Evolutionary conservation across 805 yeast species (phyloP).

Genomic region (Dipodascus albidus): DNA sequence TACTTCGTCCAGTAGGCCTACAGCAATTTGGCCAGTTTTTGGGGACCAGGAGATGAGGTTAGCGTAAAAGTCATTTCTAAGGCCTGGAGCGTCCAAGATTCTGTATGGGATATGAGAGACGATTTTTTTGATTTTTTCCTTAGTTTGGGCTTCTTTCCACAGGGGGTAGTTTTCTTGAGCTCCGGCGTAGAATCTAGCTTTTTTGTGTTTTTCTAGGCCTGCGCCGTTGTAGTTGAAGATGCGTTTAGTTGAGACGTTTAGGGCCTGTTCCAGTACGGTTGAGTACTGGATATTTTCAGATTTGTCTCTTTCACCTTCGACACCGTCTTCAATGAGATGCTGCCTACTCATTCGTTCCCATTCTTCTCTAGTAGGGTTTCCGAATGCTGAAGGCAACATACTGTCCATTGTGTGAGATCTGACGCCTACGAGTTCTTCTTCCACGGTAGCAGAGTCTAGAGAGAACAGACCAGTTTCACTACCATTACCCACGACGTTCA

Average conservation of each 20-base stretch:
- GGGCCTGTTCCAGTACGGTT: not conserved
- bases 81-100: conserved; percentile 53
- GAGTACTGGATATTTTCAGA: not conserved
- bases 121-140: not conserved
- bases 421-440: not conserved
- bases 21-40: conserved; percentile 39
- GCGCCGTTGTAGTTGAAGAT: not conserved
- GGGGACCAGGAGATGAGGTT: conserved; percentile 64
- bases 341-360: conserved; percentile 1
- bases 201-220: not conserved
- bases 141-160: not conserved
- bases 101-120: conserved; percentile 26
- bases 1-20: conserved; percentile 47
- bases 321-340: not conserved
- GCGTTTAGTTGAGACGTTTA: not conserved
- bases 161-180: not conserved
- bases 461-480: not conserved
- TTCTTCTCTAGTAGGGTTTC: not conserved
- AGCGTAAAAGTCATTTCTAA: conserved; percentile 65
- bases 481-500: not conserved
- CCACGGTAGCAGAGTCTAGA: not conserved
- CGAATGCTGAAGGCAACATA: not conserved
- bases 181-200: not conserved
- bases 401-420: not conserved
- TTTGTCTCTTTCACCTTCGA: not conserved